Base-by-base conservation (phyloP, 2,329 filamentous ascomycete species). In the Microdochium nivale region DNA sequence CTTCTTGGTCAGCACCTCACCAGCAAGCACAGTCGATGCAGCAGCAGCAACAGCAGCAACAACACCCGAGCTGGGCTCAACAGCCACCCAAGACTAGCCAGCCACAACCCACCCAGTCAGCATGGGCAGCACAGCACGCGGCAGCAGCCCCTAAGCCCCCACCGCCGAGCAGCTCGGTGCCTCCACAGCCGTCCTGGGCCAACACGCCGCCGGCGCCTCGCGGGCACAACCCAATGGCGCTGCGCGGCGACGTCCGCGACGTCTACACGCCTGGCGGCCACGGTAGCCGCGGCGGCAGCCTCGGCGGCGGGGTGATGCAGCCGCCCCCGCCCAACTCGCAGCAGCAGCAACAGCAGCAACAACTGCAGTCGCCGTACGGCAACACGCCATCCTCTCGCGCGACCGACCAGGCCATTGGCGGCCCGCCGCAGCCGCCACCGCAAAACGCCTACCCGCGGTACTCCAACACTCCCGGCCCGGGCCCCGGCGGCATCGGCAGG, bases 71-170 rank as follows among this genome's bases (percentile, higher is more conserved):
- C 53, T 63, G 70, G 71, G 56, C 60, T 33, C 59, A 61, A n/a
- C 66, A 66, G 48, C 63, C 63, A 21, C 65, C 66, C 1, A 69
- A 69, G 52, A 56, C 62, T 13, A 60, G 60, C 4, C 67, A 69
- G 50, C 62, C 65, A 9, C 64, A 60, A 19, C 66, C 66, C 49
- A 56, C 66, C 14, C 67, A 68, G 53, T 68, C 67, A 9, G 60
- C 67, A 9, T 71, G 69, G 69, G 67, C 63, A 25, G 65, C 65
- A 47, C 68, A 70, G 48, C 69, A 71, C 52, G 65, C 62, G 25
- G 55, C 57, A 21, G 56, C 67, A n/a, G 54, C 62, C n/a, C 63
- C 65, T 21, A 71, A 71, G 54, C 63, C 66, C 30, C 65, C 65
- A 16, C 60, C 62, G 7, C 61, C 66, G 3, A 65, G 62, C 37